These are phyloP conservation scores for Ampelocalamus luodianensis DNA, from an alignment of 176 grass and related monocot genomes.

Conservation along the genomic window DNA sequence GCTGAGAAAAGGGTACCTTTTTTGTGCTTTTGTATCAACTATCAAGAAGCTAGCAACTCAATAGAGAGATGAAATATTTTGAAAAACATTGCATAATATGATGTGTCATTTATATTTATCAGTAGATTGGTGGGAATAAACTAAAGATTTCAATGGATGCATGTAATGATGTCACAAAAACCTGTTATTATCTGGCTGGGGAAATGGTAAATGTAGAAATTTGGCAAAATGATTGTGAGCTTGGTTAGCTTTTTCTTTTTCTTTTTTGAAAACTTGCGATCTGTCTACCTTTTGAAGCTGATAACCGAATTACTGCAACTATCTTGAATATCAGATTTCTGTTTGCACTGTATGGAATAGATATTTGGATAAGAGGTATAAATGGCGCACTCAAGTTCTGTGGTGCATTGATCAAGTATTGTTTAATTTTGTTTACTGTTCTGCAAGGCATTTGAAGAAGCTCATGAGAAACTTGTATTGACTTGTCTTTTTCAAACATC, in stretches of 20 bases:
- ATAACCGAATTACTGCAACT: neutral
- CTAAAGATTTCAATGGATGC: neutral
- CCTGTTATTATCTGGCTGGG: neutral
- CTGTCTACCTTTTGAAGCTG: neutral
- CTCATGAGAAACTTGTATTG: constrained; percentile 79
- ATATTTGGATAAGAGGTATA: neutral
- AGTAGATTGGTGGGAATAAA: neutral
- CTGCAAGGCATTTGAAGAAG: constrained; percentile 73
- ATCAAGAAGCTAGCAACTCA: neutral
- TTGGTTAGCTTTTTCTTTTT: neutral
- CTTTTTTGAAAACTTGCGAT: neutral
- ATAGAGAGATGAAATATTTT: neutral
- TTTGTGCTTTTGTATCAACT: neutral
- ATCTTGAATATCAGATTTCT: constrained; percentile 4
- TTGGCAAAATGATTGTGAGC: neutral
- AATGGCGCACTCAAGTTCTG: neutral
- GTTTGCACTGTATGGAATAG: neutral
- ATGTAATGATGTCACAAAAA: neutral
- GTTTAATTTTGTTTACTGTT: constrained; percentile 27
- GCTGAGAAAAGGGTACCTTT: constrained; percentile 80
- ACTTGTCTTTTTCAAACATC: neutral
- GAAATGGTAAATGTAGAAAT: neutral
- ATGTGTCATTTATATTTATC: neutral
- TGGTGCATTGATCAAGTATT: neutral
- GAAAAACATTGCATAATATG: neutral